Evolutionary conservation across 257 asterid genomes (phyloP).

Genomic region (Nicotiana sylvestris): DNA sequence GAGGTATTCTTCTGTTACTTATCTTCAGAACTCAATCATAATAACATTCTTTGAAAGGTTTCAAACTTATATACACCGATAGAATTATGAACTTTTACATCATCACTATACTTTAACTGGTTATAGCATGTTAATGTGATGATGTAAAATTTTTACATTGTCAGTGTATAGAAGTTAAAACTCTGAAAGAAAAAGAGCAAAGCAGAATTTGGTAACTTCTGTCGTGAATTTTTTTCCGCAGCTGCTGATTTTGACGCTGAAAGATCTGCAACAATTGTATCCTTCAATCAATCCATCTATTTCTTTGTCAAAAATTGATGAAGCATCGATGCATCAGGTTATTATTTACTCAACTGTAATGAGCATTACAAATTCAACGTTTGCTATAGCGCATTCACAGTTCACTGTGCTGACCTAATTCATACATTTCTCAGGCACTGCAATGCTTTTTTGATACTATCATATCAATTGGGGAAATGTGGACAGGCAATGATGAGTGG

Average conservation of each 20-base stretch:
- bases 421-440: constrained; percentile 44
- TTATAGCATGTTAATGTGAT: neutral
- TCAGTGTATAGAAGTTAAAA: neutral
- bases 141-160: neutral
- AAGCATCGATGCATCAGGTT: constrained; percentile 60
- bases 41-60: neutral
- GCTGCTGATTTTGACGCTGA: constrained; percentile 64
- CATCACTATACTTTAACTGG: neutral
- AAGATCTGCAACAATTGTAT: constrained; percentile 52
- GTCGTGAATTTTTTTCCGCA: constrained; percentile 23
- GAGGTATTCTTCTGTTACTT: constrained; percentile 40
- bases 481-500: constrained; percentile 73
- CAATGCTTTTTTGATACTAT: constrained; percentile 52
- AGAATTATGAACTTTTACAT: neutral
- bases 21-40: neutral
- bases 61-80: neutral
- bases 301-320: constrained; percentile 37
- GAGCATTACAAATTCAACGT: neutral
- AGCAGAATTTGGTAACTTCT: neutral
- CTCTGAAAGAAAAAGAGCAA: neutral
- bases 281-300: constrained; percentile 34
- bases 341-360: neutral
- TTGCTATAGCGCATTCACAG: neutral
- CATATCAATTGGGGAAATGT: constrained; percentile 63
- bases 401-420: neutral